Percentiles rank a stretch among this genome's conserved stretches.
Evolutionary conservation across 2,329 filamentous ascomycete species (phyloP).

Genomic region (Metarhizium guizhouense): DNA sequence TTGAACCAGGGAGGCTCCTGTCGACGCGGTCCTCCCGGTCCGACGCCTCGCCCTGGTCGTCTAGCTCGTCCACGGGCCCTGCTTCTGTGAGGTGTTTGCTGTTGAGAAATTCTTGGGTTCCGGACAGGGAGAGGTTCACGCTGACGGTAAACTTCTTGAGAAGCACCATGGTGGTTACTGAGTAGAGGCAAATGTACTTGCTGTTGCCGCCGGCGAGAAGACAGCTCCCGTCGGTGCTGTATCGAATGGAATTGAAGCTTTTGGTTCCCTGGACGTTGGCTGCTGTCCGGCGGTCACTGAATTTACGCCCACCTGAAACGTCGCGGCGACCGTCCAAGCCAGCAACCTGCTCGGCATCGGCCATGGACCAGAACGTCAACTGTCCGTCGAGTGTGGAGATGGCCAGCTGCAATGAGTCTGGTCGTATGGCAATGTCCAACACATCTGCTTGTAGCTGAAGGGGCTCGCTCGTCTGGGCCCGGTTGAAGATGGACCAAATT

Average conservation of each 20-base stretch:
- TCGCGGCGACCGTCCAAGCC: constrained; percentile 86
- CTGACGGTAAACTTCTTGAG: constrained; percentile 95
- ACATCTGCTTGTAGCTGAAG: constrained; percentile 89
- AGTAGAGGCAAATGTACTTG: constrained; percentile 97
- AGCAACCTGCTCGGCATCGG: constrained; percentile 76
- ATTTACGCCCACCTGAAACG: constrained; percentile 82
- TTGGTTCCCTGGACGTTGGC: constrained; percentile 89
- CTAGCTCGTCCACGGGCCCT: constrained; percentile 74
- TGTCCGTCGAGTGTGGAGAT: constrained; percentile 91
- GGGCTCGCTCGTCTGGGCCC: constrained; percentile 91
- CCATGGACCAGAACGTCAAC: constrained; percentile 87
- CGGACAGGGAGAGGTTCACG: constrained; percentile 88
- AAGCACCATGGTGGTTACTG: constrained; percentile 83
- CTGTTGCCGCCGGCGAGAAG: constrained; percentile 88
- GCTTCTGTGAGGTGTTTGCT: constrained; percentile 86
- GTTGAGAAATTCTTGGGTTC: constrained; percentile 95
- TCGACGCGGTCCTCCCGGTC: constrained; percentile 82
- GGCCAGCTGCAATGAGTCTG: constrained; percentile 84
- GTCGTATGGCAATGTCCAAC: constrained; percentile 74
- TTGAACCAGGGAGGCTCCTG: constrained; percentile 71
- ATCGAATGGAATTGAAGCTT: constrained; percentile 77
- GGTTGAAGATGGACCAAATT: constrained; percentile 90
- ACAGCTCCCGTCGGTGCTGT: constrained; percentile 87
- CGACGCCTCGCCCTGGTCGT: constrained; percentile 79
- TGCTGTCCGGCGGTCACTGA: constrained; percentile 80